phyloP scores from a whole-genome alignment of 2,329 filamentous ascomycete genomes.

The Huntiella decipiens region DNA sequence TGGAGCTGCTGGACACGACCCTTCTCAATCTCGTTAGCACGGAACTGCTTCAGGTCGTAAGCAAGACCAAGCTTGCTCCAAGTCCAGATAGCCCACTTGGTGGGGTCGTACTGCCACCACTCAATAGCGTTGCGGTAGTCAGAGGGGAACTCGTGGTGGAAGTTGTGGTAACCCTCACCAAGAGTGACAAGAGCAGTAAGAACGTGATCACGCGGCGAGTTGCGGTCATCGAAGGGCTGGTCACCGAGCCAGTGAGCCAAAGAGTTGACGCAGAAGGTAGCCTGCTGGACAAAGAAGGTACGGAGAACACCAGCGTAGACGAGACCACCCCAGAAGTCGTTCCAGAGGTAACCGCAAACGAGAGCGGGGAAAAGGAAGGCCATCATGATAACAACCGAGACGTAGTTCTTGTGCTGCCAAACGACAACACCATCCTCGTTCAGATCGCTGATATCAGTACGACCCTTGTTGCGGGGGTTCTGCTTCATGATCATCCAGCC shows the following conservation, averaged over 20 bases:
- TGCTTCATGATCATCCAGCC: constrained; percentile 92
- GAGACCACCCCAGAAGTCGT: constrained; percentile 65
- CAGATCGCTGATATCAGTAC: constrained; percentile 72
- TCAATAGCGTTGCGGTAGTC: constrained; percentile 84
- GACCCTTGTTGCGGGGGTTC: constrained; percentile 74
- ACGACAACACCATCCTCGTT: constrained; percentile 73
- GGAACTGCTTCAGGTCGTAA: constrained; percentile 80
- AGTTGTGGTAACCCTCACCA: constrained; percentile 85
- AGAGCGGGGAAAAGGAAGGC: constrained; percentile 56
- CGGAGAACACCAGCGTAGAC: constrained; percentile 72
- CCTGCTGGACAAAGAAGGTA: constrained; percentile 80
- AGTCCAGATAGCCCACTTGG: constrained; percentile 72
- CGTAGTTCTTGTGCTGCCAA: constrained; percentile 75
- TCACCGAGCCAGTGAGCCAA: constrained; percentile 82
- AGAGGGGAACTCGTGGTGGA: constrained; percentile 86
- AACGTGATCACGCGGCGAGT: constrained; percentile 75
- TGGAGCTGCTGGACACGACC: constrained; percentile 72
- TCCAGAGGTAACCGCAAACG: constrained; percentile 61
- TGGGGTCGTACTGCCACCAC: constrained; percentile 83
- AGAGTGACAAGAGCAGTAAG: constrained; percentile 72
- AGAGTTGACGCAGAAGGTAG: constrained; percentile 85
- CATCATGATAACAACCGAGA: constrained; percentile 63
- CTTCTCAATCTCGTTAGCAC: constrained; percentile 81
- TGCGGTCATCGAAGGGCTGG: constrained; percentile 82
- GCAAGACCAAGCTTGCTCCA: constrained; percentile 75